Conservation (phyloP, 345 rosid species). For the Eucalyptus paniculata region DNA sequence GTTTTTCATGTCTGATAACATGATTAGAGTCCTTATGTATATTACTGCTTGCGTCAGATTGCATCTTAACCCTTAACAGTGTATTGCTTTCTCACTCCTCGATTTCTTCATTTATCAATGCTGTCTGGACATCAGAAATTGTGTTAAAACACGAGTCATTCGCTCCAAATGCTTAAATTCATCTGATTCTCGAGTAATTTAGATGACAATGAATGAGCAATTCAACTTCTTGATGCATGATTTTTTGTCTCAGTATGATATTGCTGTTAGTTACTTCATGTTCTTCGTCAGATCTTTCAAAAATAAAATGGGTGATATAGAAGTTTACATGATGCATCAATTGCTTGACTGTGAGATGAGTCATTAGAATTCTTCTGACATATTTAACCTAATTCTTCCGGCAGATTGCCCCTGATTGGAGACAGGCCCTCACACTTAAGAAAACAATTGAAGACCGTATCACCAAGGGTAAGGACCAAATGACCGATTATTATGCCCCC, state of each 20-base stretch:
- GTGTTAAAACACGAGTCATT: not conserved
- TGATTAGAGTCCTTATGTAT: not conserved
- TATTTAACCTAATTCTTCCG: not conserved
- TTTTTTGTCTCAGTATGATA: not conserved
- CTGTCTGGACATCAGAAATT: not conserved
- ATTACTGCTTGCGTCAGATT: not conserved
- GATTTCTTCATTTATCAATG: not conserved
- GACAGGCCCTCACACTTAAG: slow-evolving; percentile 53
- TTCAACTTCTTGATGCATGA: not conserved
- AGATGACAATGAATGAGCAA: not conserved
- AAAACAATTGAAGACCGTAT: slow-evolving; percentile 52
- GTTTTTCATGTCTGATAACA: not conserved
- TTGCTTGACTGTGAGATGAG: not conserved
- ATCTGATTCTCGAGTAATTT: not conserved
- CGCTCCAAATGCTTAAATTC: not conserved
- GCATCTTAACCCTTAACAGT: not conserved
- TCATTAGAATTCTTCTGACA: not conserved
- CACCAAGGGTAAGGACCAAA: slow-evolving; percentile 33
- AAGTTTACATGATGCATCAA: not conserved
- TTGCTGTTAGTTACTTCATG: too few species aligned
- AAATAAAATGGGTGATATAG: not conserved
- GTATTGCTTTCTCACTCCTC: not conserved
- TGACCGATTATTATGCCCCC: not conserved
- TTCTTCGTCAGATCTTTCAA: not conserved
- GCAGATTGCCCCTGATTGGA: slow-evolving; percentile 69